Evolutionary conservation across 805 yeast genomes (phyloP).

Genomic region (Schwanniomyces sp.): DNA sequence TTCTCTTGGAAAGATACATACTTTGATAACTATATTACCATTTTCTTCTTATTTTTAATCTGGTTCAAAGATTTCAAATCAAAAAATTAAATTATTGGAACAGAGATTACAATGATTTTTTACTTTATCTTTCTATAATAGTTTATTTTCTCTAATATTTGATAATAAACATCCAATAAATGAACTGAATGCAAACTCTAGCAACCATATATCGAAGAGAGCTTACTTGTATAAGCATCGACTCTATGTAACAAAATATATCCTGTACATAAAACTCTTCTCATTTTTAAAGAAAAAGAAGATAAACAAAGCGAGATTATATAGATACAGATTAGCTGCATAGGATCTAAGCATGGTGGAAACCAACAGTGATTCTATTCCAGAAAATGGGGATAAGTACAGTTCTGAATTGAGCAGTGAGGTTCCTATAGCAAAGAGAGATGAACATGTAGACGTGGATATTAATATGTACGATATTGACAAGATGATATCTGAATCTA

Average conservation of each 20-base stretch:
- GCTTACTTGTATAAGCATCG: too few relatives aligned
- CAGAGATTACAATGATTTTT: too few relatives aligned
- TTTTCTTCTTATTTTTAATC: too few relatives aligned
- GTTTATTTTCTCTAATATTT: too few relatives aligned
- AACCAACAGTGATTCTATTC: background rate
- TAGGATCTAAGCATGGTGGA: background rate
- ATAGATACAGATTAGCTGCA: background rate
- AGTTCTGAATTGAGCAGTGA: background rate
- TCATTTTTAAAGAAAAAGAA: background rate
- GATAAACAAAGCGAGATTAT: background rate
- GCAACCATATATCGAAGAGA: too few relatives aligned
- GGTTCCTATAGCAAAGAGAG: background rate
- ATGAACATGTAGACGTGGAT: slow-evolving; percentile 6
- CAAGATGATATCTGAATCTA: slow-evolving; percentile 18
- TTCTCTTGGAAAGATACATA: too few relatives aligned
- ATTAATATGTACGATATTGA: slow-evolving; percentile 15
- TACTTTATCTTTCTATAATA: too few relatives aligned
- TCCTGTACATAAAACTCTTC: background rate
- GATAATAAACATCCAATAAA: too few relatives aligned
- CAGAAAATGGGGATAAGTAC: background rate
- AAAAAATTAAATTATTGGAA: too few relatives aligned
- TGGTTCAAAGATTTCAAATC: too few relatives aligned
- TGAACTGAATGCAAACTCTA: too few relatives aligned
- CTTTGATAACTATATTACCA: too few relatives aligned
- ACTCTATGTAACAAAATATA: background rate